Evolutionary conservation across 345 rosid genomes (phyloP), one percentile per base, ranked within the genome.

Genomic region (Cardamine occulta): DNA sequence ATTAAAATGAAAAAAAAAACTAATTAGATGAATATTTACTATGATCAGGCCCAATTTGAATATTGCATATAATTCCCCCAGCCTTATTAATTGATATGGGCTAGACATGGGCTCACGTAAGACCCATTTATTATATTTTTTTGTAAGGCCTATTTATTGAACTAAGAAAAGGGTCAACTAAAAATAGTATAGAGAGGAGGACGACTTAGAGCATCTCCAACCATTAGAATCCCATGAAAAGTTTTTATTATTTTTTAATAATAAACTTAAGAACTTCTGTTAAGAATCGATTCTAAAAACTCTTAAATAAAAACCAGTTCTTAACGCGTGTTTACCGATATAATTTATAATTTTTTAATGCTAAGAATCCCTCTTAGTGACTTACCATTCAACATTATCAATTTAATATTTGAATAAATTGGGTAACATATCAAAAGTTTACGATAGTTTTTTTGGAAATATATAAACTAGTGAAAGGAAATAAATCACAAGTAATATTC

Each of bases 1-100:
- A 28, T 15, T 18, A 48, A 48, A 17, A 48, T 1, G 0, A 17
- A 56, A 15, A 42, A 1, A 17, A 31, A 3, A 60, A 26, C 4
- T 26, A 26, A 26, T 2, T 8, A 52, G 63, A 49, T 63, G 24
- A 28, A 52, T 28, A 0, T 14, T 24, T 17, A 17, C 6, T 53
- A n/a, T 31, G 23, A 1, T 26, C 24, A 49, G 62, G 68, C 23
- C 68, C 32, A 37, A 14, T 48, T 47, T 66, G 67, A 40, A 37
- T 13, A 37, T 18, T 72, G 53, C 31, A n/a, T 31, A n/a, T 37
- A 29, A 10, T 9, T 64, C 15, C 18, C 31, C 7, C 15, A 74
- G 54, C 56, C 34, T 17, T 49, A 45, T 29, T 44, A 8, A 8
- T 8, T 56, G 15, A 8, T 40, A 49, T 49, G 62, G 44, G 32